Evolutionary conservation across 2,329 filamentous ascomycete species (phyloP), one percentile per base, ranked within the genome.

Genomic region (Penicillium sp.): DNA sequence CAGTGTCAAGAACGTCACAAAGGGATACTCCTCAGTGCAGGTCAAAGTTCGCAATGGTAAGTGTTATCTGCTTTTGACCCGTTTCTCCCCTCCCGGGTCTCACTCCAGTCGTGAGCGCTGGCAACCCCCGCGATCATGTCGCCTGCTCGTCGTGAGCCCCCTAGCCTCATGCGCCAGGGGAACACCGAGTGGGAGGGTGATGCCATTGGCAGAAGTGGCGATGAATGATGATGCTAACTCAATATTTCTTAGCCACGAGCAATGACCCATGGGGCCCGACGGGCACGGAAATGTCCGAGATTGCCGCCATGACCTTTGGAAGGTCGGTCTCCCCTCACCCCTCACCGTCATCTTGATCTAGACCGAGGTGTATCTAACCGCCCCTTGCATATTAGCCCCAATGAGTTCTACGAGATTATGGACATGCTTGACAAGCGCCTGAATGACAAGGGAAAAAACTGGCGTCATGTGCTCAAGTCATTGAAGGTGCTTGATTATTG

Each of bases 401-500:
- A 86, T 71, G 93, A 97, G 69, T 98, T 98, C 75, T 95, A 95
- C 75, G 91, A 98, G 69, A 96, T 98, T 63, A 95, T 98, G 85
- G 93, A 98, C 70, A 98, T 98, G 89, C 78, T 98, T 58, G 93
- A 98, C 73, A 97, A 97, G 77, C 86, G 93, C 59, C 76, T 98
- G 64, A 98, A 98, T 64, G 93, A 98, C 72, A 97, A 98, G 73
- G 93, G 93, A 66, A 98, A 97, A 79, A 98, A 98, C 69, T 98
- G 93, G 93, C 85, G 93, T 62, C 93, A 98, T 68, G 93, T 98
- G 9, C 76, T 98, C 51, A 98, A 98, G 73, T 94, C 93, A 37
- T 77, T 98, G 59, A 98, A 98, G 70, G 93, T 98, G 45, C 80
- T 97, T 49, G 93, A 98, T 71, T 98, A 98, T 72, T 96, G 90